Evolutionary conservation across 2,329 filamentous ascomycete species (phyloP), one percentile per base, ranked within the genome.

Genomic region (Chaetomium sp.): DNA sequence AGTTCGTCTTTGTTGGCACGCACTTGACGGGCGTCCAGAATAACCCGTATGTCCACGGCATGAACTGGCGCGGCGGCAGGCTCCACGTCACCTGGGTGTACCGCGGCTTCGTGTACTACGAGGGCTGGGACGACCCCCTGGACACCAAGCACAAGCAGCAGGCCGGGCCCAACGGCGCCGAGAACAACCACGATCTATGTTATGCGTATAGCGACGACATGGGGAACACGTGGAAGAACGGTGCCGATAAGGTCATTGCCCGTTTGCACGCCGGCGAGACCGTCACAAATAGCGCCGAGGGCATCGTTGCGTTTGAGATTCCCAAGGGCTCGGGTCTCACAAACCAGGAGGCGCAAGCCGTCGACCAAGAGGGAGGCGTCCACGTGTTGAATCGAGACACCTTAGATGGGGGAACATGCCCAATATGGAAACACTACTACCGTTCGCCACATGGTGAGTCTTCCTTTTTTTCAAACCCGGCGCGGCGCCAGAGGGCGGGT

Each of bases 11-110:
- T n/a, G 71, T 76, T 0, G 78, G 78, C 12, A 76, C 75, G n/a
- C 78, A 79, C 60, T 72, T 81, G 8, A 77, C 77, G 23, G 82
- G 81, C 33, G 70, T 79, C 27, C 72, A 75, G 50, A 82, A 80
- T 72, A 84, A 82, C 71, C 81, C 82, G 1, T 84, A 84, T 71
- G 78, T 83, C 70, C 81, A 84, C 71, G 81, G 81, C 10, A 73
- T 83, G 54, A 53, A 64, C 56, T 68, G 73, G 50, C 58, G 60
- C 16, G 31, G 73, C 35, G 71, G 74, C 31, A 67, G 68, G 13
- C 74, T 83, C 1, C 78, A 79, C 70, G 76, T 78, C 23, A 82
- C 80, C 1, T 83, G 81, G 81, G 82, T 83, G 0, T 82, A 81
- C 65, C 79, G 82, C 19, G 80, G 77, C 21, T 83, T 82, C 57